phyloP scores from a whole-genome alignment of 257 asterid genomes.

The Nicotiana obtusifolia region DNA sequence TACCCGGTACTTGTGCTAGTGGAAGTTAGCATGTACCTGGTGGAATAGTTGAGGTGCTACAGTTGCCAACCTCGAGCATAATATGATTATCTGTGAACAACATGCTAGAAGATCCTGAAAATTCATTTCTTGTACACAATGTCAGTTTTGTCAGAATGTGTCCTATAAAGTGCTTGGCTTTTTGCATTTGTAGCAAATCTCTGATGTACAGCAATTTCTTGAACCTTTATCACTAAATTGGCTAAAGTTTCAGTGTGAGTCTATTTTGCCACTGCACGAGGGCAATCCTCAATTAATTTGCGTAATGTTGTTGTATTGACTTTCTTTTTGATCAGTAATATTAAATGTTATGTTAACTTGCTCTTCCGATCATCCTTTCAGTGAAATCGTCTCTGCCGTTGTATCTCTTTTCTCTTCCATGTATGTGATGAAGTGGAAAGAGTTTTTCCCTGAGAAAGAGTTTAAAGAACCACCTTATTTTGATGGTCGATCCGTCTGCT shows the following conservation, averaged over 20 bases:
- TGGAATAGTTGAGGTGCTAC: not conserved
- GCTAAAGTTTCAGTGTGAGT: not conserved
- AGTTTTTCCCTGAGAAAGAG: constrained; percentile 49
- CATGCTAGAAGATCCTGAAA: not conserved
- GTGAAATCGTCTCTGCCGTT: constrained; percentile 60
- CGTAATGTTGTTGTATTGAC: not conserved
- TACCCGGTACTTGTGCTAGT: too few species aligned
- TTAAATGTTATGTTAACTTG: not conserved
- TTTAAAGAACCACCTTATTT: constrained; percentile 61
- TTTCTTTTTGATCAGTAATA: not conserved
- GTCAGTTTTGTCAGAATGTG: not conserved
- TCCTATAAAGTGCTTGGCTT: not conserved
- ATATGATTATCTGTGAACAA: not conserved
- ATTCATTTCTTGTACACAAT: not conserved
- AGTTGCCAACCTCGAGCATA: not conserved
- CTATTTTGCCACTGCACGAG: not conserved
- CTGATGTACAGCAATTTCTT: not conserved
- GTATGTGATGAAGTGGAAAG: constrained; percentile 68
- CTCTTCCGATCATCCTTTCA: constrained; percentile 23
- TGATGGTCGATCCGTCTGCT: constrained; percentile 84
- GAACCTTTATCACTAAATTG: not conserved
- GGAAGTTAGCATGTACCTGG: too few species aligned
- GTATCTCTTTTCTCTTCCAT: constrained; percentile 69
- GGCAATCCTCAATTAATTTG: not conserved
- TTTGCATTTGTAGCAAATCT: not conserved